phyloP scores from a whole-genome alignment of 345 rosid genomes.

The Eucalyptus marginata region DNA sequence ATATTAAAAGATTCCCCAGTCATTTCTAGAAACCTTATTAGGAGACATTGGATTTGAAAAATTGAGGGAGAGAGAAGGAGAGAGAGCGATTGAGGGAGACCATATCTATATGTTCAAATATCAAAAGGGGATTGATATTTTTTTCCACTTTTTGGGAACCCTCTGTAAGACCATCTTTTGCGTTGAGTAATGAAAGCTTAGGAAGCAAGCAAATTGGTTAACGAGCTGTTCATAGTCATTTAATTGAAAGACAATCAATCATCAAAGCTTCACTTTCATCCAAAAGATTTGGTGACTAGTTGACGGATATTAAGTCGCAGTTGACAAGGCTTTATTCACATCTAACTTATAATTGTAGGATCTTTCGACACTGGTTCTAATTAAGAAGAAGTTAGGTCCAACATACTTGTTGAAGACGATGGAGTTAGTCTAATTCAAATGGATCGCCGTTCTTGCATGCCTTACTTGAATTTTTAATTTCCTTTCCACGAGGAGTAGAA shows the following conservation, averaged over 20 bases:
- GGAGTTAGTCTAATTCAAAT: not conserved
- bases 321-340: not conserved
- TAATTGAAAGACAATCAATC: not conserved
- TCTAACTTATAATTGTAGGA: not conserved
- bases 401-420: not conserved
- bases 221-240: not conserved
- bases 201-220: not conserved
- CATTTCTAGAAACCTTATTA: constrained; percentile 4
- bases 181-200: not conserved
- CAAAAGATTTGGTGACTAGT: not conserved
- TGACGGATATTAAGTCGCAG: not conserved
- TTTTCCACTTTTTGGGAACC: not conserved
- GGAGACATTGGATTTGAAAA: not conserved
- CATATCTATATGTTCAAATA: not conserved
- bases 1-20: constrained; percentile 6
- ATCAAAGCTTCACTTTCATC: not conserved
- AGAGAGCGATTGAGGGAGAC: not conserved
- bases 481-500: not conserved
- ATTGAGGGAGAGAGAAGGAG: not conserved
- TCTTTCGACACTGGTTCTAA: not conserved
- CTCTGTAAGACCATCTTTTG: not conserved
- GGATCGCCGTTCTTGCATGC: not conserved
- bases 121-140: not conserved
- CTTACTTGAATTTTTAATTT: not conserved
- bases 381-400: not conserved